These are phyloP conservation scores for Coelastrella sp. DNA, from an alignment of 139 green algal genomes.

Conservation along the genomic window DNA sequence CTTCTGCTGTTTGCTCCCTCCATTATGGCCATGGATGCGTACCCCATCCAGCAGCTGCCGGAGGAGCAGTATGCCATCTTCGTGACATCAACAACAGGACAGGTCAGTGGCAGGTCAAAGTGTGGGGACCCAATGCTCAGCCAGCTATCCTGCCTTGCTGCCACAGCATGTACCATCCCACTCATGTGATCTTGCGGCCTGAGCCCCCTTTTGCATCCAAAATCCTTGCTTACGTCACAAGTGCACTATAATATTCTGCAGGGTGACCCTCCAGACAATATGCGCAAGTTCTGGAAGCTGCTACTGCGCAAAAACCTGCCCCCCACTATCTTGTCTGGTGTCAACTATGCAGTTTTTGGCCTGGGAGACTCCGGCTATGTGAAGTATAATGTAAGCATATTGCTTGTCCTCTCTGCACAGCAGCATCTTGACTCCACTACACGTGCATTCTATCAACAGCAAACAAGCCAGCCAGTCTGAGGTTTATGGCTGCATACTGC, in stretches of 20 bases:
- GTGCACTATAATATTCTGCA: too few species aligned
- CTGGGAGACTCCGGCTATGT: conserved; percentile 95
- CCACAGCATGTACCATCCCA: too few species aligned
- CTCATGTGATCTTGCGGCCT: too few species aligned
- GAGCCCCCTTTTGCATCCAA: too few species aligned
- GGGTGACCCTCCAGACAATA: conserved; percentile 91
- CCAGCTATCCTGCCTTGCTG: not conserved
- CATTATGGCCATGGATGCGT: conserved; percentile 83
- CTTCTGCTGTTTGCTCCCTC: conserved; percentile 57
- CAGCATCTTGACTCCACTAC: too few species aligned
- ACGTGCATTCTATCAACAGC: too few species aligned
- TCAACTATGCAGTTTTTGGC: conserved; percentile 90
- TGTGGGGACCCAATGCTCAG: too few species aligned
- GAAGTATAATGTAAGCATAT: conserved; percentile 90
- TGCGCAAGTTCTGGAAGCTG: conserved; percentile 91
- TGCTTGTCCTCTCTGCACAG: too few species aligned
- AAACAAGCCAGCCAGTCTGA: too few species aligned
- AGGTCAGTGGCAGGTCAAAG: too few species aligned
- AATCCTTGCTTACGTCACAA: too few species aligned
- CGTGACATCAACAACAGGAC: conserved; percentile 88
- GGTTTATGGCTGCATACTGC: not conserved
- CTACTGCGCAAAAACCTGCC: conserved; percentile 89
- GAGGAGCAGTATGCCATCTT: conserved; percentile 74
- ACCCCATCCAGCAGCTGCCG: conserved; percentile 70
- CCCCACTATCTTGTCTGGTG: conserved; percentile 65